These are phyloP conservation scores for Pseudopediastrum boryanum DNA, from an alignment of 139 green algal species.

Conservation along the genomic window DNA sequence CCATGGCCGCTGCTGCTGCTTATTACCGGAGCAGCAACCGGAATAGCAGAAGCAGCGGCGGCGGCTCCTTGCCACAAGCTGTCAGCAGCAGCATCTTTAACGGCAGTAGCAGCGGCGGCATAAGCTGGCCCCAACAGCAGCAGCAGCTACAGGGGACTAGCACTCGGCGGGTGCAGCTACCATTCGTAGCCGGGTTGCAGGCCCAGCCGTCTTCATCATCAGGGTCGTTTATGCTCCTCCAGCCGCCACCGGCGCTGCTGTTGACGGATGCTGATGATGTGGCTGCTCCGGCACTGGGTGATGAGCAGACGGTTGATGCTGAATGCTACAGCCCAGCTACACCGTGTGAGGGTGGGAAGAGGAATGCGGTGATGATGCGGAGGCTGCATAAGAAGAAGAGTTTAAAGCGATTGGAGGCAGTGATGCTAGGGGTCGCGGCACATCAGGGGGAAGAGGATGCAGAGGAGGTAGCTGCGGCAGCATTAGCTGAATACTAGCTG, in stretches of 20 bases:
- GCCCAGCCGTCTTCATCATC: too few relatives aligned
- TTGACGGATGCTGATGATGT: conserved; percentile 29
- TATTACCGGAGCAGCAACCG: not conserved
- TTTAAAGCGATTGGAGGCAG: conserved; percentile 26
- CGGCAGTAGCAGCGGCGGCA: too few relatives aligned
- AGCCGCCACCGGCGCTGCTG: conserved; percentile 11
- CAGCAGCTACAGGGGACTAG: not conserved
- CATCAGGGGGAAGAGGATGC: too few relatives aligned
- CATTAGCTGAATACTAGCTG: too few relatives aligned
- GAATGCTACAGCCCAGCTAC: conserved; percentile 9
- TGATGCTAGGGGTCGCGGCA: conserved; percentile 32
- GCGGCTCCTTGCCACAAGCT: not conserved
- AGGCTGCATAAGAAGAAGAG: conserved; percentile 31
- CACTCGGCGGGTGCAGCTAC: not conserved
- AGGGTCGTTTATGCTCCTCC: not conserved
- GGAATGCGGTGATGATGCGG: conserved; percentile 30
- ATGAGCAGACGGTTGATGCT: not conserved
- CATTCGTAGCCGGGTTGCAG: not conserved
- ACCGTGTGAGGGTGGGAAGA: conserved; percentile 25
- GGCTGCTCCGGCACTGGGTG: not conserved
- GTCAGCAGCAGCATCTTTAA: conserved; percentile 1
- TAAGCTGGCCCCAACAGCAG: not conserved
- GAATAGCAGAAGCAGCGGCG: not conserved
- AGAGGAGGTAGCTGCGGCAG: too few relatives aligned
- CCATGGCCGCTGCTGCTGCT: not conserved